phyloP scores from a whole-genome alignment of 2,329 filamentous ascomycete genomes.

The Apiospora aurea region DNA sequence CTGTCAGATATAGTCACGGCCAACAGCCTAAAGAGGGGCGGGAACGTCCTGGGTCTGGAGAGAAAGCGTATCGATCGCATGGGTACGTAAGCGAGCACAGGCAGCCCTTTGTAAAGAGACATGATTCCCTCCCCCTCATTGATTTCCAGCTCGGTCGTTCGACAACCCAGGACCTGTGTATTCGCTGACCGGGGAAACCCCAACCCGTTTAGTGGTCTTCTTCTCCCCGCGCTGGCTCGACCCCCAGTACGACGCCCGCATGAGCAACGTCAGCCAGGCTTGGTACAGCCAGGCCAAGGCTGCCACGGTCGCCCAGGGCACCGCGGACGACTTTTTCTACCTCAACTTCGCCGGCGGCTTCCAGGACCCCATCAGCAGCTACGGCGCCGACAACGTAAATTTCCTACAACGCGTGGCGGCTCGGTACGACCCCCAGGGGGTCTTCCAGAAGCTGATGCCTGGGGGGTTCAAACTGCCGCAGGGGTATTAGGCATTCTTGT shows the following conservation, averaged over 20 bases:
- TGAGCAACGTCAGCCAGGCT: background rate
- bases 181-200: background rate
- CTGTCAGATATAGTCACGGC: background rate
- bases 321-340: background rate
- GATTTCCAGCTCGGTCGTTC: too few species aligned
- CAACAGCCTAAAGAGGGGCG: background rate
- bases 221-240: slow-evolving; percentile 3
- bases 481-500: background rate
- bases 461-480: background rate
- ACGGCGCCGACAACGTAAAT: background rate
- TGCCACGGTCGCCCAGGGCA: background rate
- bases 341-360: background rate
- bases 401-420: background rate
- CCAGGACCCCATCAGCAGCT: slow-evolving; percentile 5
- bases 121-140: background rate
- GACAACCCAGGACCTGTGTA: background rate
- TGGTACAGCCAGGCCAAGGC: slow-evolving; percentile 2
- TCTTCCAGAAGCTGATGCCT: background rate
- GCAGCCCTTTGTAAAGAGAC: background rate
- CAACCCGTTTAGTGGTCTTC: background rate
- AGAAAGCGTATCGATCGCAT: background rate
- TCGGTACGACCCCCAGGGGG: background rate
- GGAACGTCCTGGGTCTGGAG: background rate
- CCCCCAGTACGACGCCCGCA: background rate
- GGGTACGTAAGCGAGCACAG: background rate